phyloP scores from a whole-genome alignment of 805 yeast species.

The Yamadazyma olivae region DNA sequence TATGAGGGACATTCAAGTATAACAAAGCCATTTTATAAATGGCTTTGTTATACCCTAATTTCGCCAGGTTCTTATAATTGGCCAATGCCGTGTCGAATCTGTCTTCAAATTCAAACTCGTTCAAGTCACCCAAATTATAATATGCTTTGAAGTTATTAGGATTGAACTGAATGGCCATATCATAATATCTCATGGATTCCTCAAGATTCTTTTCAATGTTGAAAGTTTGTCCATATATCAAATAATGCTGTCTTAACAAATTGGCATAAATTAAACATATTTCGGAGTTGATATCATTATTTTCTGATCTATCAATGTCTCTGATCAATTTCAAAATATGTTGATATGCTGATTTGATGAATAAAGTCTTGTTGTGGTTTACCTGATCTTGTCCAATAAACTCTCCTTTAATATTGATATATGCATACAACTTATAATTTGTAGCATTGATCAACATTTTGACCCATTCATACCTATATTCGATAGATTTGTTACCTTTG shows the following conservation, averaged over 20 bases:
- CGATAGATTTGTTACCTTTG: constrained; percentile 39
- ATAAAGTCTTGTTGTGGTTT: constrained; percentile 28
- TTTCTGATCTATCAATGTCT: constrained; percentile 26
- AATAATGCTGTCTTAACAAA: constrained; percentile 34
- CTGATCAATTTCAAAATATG: constrained; percentile 35
- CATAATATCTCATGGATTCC: constrained; percentile 28
- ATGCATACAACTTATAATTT: constrained; percentile 36
- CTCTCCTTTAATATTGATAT: constrained; percentile 42
- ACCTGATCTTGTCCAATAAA: constrained; percentile 27
- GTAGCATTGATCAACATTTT: constrained; percentile 39
- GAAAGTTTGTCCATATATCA: constrained; percentile 33
- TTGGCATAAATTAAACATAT: constrained; percentile 37
- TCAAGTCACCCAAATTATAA: constrained; percentile 38
- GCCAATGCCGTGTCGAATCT: constrained; percentile 30
- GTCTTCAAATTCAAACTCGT: constrained; percentile 28
- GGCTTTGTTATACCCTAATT: constrained; percentile 43
- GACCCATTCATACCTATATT: constrained; percentile 41
- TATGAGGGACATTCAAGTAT: constrained; percentile 30
- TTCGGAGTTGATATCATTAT: constrained; percentile 22
- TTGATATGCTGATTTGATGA: constrained; percentile 35
- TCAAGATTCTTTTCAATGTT: constrained; percentile 26
- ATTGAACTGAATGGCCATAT: constrained; percentile 29
- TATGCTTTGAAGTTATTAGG: constrained; percentile 30
- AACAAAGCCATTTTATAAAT: constrained; percentile 39
- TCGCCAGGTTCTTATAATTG: constrained; percentile 35